Evolutionary conservation across 257 asterid genomes (phyloP).

Genomic region (Solanum chmielewskii): DNA sequence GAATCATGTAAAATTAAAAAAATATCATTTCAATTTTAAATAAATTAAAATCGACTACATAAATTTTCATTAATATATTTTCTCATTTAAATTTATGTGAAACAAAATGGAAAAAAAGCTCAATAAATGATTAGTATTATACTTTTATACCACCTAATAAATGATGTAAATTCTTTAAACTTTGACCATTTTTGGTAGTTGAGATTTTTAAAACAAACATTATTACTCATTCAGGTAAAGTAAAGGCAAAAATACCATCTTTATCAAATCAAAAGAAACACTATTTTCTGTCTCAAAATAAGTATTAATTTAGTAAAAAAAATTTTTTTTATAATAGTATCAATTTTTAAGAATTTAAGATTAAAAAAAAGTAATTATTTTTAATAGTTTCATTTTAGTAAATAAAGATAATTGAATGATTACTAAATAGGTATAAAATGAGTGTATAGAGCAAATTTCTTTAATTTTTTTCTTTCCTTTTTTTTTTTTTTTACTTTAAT

Average conservation of each 20-base stretch:
- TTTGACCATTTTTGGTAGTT: neutral
- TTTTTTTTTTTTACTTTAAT: neutral
- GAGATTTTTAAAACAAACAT: neutral
- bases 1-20: accelerated
- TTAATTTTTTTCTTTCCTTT: neutral
- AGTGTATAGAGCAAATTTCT: neutral
- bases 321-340: too few species aligned
- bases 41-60: neutral
- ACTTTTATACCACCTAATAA: neutral
- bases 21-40: neutral
- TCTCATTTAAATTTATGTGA: neutral
- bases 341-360: neutral
- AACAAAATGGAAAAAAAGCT: neutral
- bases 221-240: neutral
- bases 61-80: accelerated
- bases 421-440: neutral
- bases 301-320: too few species aligned
- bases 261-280: neutral
- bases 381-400: too few species aligned
- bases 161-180: neutral
- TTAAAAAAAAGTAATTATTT: too few species aligned
- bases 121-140: neutral
- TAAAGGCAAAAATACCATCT: neutral
- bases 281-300: too few species aligned
- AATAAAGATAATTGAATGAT: too few species aligned